Conservation (phyloP, 2,329 filamentous ascomycete species). For the Endoconidiophora laricicola region DNA sequence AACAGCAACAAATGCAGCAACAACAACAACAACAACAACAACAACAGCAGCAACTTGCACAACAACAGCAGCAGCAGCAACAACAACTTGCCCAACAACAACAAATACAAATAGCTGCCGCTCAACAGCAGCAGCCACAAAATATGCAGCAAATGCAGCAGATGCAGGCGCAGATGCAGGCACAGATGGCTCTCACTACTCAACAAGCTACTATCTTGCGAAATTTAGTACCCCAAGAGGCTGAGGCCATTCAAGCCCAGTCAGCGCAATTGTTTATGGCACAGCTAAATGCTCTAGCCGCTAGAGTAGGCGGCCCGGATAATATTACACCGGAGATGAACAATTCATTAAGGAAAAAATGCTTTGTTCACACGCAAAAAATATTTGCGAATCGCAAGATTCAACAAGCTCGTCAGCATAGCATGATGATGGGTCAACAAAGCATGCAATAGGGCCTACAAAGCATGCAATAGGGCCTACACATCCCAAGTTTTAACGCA, state of each 20-base stretch:
- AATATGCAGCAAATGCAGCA: constrained; percentile 16
- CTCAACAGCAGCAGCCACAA: neutral
- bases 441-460: constrained; percentile 25
- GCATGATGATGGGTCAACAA: constrained; percentile 33
- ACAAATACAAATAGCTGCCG: constrained; percentile 23
- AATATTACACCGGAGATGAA: constrained; percentile 30
- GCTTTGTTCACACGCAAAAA: constrained; percentile 23
- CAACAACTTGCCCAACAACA: constrained; percentile 27
- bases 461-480: too few relatives aligned
- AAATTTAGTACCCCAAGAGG: constrained; percentile 20
- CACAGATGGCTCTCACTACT: constrained; percentile 15
- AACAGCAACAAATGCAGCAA: constrained; percentile 18
- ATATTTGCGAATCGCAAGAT: constrained; percentile 20
- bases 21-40: constrained; percentile 19
- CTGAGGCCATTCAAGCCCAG: constrained; percentile 15
- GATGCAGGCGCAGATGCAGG: constrained; percentile 21
- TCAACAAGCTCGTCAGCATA: constrained; percentile 23
- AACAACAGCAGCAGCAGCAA: constrained; percentile 15
- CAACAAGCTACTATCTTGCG: constrained; percentile 14
- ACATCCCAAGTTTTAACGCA: too few relatives aligned
- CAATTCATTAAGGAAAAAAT: constrained; percentile 28
- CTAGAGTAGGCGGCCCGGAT: constrained; percentile 26
- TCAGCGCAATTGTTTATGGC: neutral
- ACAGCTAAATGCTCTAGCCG: constrained; percentile 21
- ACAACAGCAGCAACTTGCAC: constrained; percentile 20